Evolutionary conservation across 495 filamentous ascomycete species (phyloP), one percentile per base, ranked within the genome.

Genomic region (Neurospora sp.): DNA sequence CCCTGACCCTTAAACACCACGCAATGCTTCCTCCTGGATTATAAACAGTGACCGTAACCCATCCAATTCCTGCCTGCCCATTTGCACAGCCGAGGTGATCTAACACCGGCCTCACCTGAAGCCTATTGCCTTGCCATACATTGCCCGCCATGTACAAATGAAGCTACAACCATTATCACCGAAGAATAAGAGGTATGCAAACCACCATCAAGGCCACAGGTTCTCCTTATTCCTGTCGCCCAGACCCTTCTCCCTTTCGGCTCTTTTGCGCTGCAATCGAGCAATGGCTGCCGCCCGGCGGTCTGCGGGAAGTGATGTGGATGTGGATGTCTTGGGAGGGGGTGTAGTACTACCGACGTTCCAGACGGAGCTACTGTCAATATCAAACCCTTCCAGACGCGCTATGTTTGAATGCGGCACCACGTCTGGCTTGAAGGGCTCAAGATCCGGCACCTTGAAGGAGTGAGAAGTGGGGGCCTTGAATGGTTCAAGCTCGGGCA

Each of bases 211-310:
- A 37, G 82, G 80, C 39, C 73, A 75, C 37, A 82, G 69, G 73
- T 87, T 86, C 77, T 87, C 85, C 79, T 87, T 87, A 72, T 86
- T 80, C 38, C 80, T 76, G 38, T 72, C 77, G 37, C 70, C 71
- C 54, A 70, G 70, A 35, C 74, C 74, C 60, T 73, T 74, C 31
- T 77, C 77, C 72, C 84, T 87, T 78, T 84, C 78, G 11, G 77
- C 76, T 72, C 84, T 89, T 78, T 84, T 87, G 75, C 85, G 84
- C 78, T 89, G 87, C 14, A 93, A 81, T 39, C 91, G 84, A 38
- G 88, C 89, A 75, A 87, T 85, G 4, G 92, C 92, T 8, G 90
- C 91, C 18, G 88, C 86, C 39, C 82, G 80, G 41, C 91, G 85
- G 14, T 92, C 90, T 2, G 88, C 82, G 4, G 90, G 85, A 27